Percentiles rank a stretch among this genome's conserved stretches.
Conservation (phyloP, 2,329 filamentous ascomycete species). For the Cladosporium sp. region DNA sequence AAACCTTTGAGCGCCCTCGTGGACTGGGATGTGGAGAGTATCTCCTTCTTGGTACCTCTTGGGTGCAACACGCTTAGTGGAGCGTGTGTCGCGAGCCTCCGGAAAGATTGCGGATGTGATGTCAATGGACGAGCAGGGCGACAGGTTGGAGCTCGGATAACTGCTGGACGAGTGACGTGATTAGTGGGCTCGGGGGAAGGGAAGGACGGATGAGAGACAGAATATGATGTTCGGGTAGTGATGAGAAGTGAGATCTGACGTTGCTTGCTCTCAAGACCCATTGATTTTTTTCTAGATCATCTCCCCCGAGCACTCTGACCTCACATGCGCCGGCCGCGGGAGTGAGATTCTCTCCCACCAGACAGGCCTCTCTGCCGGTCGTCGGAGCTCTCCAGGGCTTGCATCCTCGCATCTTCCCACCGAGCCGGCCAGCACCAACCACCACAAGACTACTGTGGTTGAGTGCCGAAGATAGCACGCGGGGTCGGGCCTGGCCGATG, state of each 20-base stretch:
- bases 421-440: no score
- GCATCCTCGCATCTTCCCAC: no score
- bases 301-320: not conserved
- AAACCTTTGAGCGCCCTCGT: conserved; percentile 4
- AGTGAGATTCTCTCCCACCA: not conserved
- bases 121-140: not conserved
- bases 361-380: no score
- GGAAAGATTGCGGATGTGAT: conserved; percentile 13
- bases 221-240: no score
- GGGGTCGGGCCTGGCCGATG: no score
- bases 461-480: no score
- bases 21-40: no score
- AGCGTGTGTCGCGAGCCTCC: not conserved
- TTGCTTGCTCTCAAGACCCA: not conserved
- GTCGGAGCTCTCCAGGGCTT: no score
- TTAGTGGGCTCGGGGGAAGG: not conserved
- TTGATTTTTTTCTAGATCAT: no score
- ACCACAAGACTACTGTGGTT: no score
- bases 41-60: conserved; percentile 8
- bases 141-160: not conserved
- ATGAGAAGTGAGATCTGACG: no score
- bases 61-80: conserved; percentile 3
- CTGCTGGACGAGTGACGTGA: conserved; percentile 1
- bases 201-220: not conserved
- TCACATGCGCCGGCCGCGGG: conserved; percentile 4